These are phyloP conservation scores for Metarhizium anisopliae DNA, from an alignment of 2,329 filamentous ascomycete species.

Conservation along the genomic window DNA sequence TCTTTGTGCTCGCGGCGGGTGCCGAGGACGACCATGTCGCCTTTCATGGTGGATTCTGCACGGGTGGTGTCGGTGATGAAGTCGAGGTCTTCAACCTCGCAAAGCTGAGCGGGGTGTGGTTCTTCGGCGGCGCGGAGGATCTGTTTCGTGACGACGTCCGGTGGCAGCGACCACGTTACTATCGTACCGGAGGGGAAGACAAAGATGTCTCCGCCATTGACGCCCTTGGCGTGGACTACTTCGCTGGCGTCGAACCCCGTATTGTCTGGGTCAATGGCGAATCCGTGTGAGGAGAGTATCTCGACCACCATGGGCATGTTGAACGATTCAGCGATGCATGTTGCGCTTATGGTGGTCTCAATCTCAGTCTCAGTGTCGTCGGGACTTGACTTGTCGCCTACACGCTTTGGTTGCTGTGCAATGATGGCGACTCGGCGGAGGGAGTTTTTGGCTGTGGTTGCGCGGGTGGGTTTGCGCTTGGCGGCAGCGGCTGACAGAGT, in stretches of 20 bases:
- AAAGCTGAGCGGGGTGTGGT: constrained; percentile 55
- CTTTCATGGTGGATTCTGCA: constrained; percentile 70
- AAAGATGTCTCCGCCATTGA: constrained; percentile 76
- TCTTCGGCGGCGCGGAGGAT: constrained; percentile 69
- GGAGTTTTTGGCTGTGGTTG: constrained; percentile 55
- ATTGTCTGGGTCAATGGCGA: constrained; percentile 51
- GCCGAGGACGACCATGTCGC: constrained; percentile 82
- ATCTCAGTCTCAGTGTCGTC: constrained; percentile 22
- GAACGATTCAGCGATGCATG: constrained; percentile 55
- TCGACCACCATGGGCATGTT: constrained; percentile 52
- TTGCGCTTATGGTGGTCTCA: constrained; percentile 43
- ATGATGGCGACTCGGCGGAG: constrained; percentile 79
- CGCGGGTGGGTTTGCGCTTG: constrained; percentile 39
- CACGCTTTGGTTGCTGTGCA: constrained; percentile 53
- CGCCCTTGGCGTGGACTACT: constrained; percentile 52
- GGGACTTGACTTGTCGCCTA: constrained; percentile 20
- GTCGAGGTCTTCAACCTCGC: constrained; percentile 86
- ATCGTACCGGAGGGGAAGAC: constrained; percentile 92
- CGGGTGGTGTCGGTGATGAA: constrained; percentile 67
- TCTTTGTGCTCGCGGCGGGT: constrained; percentile 50
- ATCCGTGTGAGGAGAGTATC: constrained; percentile 49
- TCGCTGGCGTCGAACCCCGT: constrained; percentile 52
- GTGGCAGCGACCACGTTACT: constrained; percentile 81
- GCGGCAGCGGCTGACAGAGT: constrained; percentile 11
- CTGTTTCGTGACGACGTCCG: constrained; percentile 64